Evolutionary conservation across 768 basidiomycete species (phyloP).

Genomic region (Boletales sp.): DNA sequence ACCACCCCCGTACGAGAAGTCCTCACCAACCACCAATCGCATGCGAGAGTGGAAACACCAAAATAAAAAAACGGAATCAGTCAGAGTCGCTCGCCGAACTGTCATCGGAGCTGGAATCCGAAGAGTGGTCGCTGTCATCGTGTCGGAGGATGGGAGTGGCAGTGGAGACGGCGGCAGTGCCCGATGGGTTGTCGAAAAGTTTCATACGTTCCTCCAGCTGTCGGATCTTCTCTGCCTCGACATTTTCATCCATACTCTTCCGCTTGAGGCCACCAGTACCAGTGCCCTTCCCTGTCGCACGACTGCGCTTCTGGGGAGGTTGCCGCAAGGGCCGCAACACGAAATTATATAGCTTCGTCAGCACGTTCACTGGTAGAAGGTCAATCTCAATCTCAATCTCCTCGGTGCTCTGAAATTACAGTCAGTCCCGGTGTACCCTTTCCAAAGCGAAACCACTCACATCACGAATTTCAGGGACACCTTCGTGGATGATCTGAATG

Average conservation of each 20-base stretch:
- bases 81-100: conserved; percentile 85
- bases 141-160: conserved; percentile 33
- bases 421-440: conserved; percentile 10
- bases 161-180: conserved; percentile 31
- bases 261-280: conserved; percentile 89
- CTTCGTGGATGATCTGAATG: conserved; percentile 92
- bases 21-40: conserved; percentile 18
- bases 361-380: conserved; percentile 75
- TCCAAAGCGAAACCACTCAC: conserved; percentile 49
- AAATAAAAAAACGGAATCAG: conserved; percentile 35
- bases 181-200: conserved; percentile 67
- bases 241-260: conserved; percentile 96
- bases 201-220: conserved; percentile 85
- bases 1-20: conserved; percentile 16
- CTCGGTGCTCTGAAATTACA: conserved; percentile 70
- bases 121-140: conserved; percentile 68
- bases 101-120: conserved; percentile 76
- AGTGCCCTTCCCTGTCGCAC: conserved; percentile 65
- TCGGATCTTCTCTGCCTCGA: conserved; percentile 93
- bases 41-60: conserved; percentile 11
- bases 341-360: conserved; percentile 93
- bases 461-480: conserved; percentile 89
- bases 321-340: conserved; percentile 79
- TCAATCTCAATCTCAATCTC: conserved; percentile 99
- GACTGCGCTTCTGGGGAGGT: conserved; percentile 60